A percentile compares a stretch with the other conserved stretches of the same genome.
Evolutionary conservation across 2,329 filamentous ascomycete species (phyloP).

Genomic region (Phoma herbarum): DNA sequence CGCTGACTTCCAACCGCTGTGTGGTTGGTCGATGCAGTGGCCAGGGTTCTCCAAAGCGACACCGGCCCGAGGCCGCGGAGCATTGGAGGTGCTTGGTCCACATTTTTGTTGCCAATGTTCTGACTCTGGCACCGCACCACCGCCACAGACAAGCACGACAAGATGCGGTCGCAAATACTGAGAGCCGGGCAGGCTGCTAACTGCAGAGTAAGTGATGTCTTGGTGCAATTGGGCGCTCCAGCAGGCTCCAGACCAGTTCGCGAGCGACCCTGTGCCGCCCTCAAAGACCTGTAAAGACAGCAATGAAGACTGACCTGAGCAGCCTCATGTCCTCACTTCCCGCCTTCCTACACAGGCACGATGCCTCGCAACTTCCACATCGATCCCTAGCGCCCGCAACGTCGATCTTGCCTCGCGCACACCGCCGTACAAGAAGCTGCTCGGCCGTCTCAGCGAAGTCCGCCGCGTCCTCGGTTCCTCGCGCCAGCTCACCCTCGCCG

Average conservation of each 20-base stretch:
- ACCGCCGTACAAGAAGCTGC: constrained; percentile 83
- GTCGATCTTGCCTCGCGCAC: constrained; percentile 63
- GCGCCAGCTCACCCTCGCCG: constrained; percentile 80
- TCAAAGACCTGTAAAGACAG: not conserved
- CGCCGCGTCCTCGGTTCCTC: constrained; percentile 72
- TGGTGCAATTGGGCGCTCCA: constrained; percentile 8
- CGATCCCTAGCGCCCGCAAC: constrained; percentile 36
- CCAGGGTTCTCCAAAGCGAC: constrained; percentile 32
- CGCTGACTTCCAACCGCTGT: constrained; percentile 27
- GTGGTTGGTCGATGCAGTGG: constrained; percentile 35
- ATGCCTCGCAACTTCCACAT: constrained; percentile 47
- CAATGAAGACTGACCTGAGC: constrained; percentile 17
- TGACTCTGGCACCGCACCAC: constrained; percentile 28
- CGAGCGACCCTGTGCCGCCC: not conserved
- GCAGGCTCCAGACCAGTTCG: not conserved
- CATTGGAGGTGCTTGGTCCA: constrained; percentile 16
- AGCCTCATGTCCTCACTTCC: constrained; percentile 40
- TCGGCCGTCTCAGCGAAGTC: constrained; percentile 79
- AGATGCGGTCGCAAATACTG: constrained; percentile 48
- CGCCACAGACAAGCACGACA: constrained; percentile 31
- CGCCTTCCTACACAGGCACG: constrained; percentile 30
- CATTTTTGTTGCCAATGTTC: constrained; percentile 38
- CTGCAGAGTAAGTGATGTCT: constrained; percentile 40
- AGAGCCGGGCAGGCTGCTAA: constrained; percentile 42
- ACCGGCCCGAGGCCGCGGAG: constrained; percentile 16